A percentile compares a stretch with the other conserved stretches of the same genome.
Evolutionary conservation across 2,329 filamentous ascomycete genomes (phyloP).

Genomic region (Penicillium brasilianum): DNA sequence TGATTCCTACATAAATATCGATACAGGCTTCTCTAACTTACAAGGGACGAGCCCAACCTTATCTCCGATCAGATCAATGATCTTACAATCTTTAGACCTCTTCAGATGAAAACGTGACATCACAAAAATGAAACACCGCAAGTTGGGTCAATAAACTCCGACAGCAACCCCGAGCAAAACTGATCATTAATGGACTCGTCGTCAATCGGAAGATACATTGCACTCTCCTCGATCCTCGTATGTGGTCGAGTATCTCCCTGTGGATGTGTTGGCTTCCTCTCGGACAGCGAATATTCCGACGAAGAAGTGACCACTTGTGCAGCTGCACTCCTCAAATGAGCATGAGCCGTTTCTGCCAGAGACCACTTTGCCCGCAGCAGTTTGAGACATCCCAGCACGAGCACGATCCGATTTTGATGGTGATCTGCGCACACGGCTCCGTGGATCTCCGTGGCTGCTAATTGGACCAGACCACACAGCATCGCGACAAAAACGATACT

Average conservation of each 20-base stretch:
- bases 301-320: not conserved
- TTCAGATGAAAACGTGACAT: not conserved
- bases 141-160: slow-evolving; percentile 9
- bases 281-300: slow-evolving; percentile 1
- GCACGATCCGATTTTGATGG: slow-evolving; percentile 5
- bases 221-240: not conserved
- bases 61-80: not conserved
- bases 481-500: slow-evolving; percentile 3
- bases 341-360: not conserved
- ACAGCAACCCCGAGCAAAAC: not conserved
- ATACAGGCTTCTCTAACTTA: too few relatives aligned
- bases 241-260: not conserved
- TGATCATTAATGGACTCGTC: slow-evolving; percentile 2
- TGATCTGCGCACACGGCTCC: not conserved
- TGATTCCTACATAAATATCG: too few relatives aligned
- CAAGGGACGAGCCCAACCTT: too few relatives aligned
- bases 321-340: not conserved
- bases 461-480: not conserved
- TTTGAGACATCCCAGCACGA: slow-evolving; percentile 3
- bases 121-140: not conserved
- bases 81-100: not conserved
- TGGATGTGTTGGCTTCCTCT: not conserved
- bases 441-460: slow-evolving; percentile 1
- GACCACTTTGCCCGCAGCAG: slow-evolving; percentile 3
- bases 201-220: not conserved